Conservation (phyloP, 768 basidiomycete genomes). For the Hypsizygus marmoreus region DNA sequence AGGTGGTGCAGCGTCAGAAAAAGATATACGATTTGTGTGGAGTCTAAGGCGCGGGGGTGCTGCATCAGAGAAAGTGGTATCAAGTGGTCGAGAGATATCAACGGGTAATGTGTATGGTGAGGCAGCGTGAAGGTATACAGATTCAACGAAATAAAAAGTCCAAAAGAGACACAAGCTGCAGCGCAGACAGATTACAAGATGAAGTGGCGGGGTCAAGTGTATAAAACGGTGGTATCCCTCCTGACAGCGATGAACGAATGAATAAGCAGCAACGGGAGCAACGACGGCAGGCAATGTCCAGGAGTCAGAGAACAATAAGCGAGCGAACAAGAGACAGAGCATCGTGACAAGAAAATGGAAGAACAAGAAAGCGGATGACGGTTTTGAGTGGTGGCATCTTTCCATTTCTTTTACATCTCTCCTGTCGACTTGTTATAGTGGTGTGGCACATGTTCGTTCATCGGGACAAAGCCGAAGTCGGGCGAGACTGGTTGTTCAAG, state of each 20-base stretch:
- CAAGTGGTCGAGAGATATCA: conserved; percentile 18
- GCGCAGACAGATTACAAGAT: conserved; percentile 35
- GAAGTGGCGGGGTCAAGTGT: conserved; percentile 23
- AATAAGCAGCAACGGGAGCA: conserved; percentile 11
- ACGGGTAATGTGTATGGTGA: conserved; percentile 2
- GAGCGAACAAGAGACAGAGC: too few relatives aligned
- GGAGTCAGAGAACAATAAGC: conserved; percentile 14
- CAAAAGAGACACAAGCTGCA: conserved; percentile 14
- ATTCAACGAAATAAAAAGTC: conserved; percentile 8
- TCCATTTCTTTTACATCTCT: conserved; percentile 41
- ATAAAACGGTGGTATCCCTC: conserved; percentile 11
- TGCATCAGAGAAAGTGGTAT: conserved; percentile 10
- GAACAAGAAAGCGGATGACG: conserved; percentile 11
- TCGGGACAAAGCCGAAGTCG: conserved; percentile 82
- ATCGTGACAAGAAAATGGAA: too few relatives aligned
- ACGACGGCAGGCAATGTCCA: conserved; percentile 18
- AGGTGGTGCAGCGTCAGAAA: conserved; percentile 3
- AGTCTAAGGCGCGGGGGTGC: conserved; percentile 2
- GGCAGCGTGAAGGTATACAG: conserved; percentile 19
- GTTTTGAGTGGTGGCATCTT: conserved; percentile 22
- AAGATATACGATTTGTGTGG: conserved; percentile 4
- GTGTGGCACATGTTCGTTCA: conserved; percentile 75
- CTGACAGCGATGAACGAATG: conserved; percentile 12
- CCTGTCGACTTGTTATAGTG: conserved; percentile 61
- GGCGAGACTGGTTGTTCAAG: conserved; percentile 65